phyloP scores from a whole-genome alignment of 2,329 filamentous ascomycete genomes.

The Kalmusia sp. region DNA sequence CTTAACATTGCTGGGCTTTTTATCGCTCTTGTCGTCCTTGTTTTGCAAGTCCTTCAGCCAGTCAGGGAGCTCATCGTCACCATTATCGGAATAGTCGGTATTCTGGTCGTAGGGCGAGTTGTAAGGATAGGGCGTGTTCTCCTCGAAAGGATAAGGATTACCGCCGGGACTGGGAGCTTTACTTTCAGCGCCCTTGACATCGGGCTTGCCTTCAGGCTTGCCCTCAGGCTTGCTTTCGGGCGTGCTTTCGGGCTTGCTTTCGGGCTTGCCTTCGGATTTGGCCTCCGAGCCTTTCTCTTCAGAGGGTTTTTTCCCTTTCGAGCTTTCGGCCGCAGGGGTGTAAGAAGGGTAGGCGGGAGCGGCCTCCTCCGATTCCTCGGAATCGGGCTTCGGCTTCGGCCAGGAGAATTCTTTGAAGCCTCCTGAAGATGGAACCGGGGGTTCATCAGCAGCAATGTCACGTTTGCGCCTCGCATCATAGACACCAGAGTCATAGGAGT shows the following conservation, averaged over 20 bases:
- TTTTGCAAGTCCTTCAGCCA: slow-evolving; percentile 15
- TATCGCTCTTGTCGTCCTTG: neutral
- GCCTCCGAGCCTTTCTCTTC: too few relatives aligned
- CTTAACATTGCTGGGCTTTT: slow-evolving; percentile 2
- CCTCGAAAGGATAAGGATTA: slow-evolving; percentile 6
- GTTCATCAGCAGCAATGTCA: neutral
- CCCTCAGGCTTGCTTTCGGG: too few relatives aligned
- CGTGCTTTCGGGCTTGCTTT: too few relatives aligned
- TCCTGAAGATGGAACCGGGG: slow-evolving; percentile 7
- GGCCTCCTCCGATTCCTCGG: too few relatives aligned
- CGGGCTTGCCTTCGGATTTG: too few relatives aligned
- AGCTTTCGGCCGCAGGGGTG: too few relatives aligned
- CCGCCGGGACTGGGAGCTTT: neutral
- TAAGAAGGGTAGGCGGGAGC: too few relatives aligned
- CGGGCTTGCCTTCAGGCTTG: too few relatives aligned
- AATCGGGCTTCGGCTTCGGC: slow-evolving; percentile 2
- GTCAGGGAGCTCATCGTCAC: slow-evolving; percentile 15
- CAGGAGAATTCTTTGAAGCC: slow-evolving; percentile 11
- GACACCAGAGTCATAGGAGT: slow-evolving; percentile 2
- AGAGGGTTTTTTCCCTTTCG: too few relatives aligned
- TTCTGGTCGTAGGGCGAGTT: slow-evolving; percentile 10
- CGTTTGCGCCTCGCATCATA: neutral
- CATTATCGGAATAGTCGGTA: slow-evolving; percentile 3
- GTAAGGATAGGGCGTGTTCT: slow-evolving; percentile 7
- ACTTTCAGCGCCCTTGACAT: too few relatives aligned